Evolutionary conservation across 495 filamentous ascomycete species (phyloP).

Genomic region (Acidiella bohemica): DNA sequence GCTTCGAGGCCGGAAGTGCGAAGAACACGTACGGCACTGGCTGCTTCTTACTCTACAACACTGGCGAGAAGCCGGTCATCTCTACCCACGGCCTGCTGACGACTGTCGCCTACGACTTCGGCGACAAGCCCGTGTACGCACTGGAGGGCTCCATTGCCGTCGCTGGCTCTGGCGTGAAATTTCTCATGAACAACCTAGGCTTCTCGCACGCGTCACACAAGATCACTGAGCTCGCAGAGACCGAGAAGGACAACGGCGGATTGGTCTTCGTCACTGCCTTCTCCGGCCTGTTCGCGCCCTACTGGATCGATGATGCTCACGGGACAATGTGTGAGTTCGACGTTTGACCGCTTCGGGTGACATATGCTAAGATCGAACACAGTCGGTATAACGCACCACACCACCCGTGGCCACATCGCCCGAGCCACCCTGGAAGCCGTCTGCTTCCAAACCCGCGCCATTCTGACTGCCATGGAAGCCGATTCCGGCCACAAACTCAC

Average conservation of each 20-base stretch:
- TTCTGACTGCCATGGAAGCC: conserved; percentile 87
- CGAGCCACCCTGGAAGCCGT: conserved; percentile 89
- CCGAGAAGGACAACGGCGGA: conserved; percentile 78
- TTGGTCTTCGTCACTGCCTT: conserved; percentile 94
- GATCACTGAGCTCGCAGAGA: conserved; percentile 69
- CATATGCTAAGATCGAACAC: neutral
- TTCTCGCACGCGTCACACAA: conserved; percentile 66
- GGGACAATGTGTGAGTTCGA: conserved; percentile 52
- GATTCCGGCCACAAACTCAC: conserved; percentile 69
- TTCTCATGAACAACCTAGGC: conserved; percentile 74
- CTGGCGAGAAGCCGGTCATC: conserved; percentile 78
- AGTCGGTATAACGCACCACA: conserved; percentile 83
- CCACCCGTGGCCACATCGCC: conserved; percentile 78
- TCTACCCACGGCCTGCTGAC: conserved; percentile 79
- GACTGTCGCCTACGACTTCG: conserved; percentile 81
- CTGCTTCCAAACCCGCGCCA: conserved; percentile 90
- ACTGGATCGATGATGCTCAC: conserved; percentile 94
- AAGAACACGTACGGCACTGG: conserved; percentile 98
- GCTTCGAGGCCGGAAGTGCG: conserved; percentile 70
- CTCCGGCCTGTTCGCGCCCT: conserved; percentile 91
- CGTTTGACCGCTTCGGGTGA: neutral
- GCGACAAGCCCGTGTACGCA: conserved; percentile 70
- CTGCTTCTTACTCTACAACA: conserved; percentile 91
- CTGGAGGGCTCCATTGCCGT: conserved; percentile 89
- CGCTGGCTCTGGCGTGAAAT: conserved; percentile 79